Conservation (phyloP, 2,329 filamentous ascomycete genomes). For the Clonostachys rhizophaga region DNA sequence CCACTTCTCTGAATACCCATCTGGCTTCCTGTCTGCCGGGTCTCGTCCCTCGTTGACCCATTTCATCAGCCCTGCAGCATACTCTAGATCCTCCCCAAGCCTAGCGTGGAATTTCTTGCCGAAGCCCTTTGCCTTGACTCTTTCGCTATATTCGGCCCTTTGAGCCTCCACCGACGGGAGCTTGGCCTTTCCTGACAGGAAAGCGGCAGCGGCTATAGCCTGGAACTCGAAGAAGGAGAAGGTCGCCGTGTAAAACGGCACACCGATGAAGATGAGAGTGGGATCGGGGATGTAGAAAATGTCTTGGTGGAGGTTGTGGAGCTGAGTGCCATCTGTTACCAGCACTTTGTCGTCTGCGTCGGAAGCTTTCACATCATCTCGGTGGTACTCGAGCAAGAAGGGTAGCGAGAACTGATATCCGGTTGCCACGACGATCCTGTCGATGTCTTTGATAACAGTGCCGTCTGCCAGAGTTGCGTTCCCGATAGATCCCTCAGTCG, state of each 20-base stretch:
- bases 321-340: constrained; percentile 59
- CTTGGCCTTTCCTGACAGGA: constrained; percentile 14
- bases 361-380: constrained; percentile 13
- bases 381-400: constrained; percentile 50
- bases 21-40: too few relatives aligned
- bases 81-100: too few relatives aligned
- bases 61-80: too few relatives aligned
- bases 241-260: constrained; percentile 61
- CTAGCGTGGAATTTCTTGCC: constrained; percentile 12
- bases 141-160: constrained; percentile 9
- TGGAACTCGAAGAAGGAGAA: constrained; percentile 70
- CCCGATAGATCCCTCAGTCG: not conserved
- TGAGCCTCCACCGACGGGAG: not conserved
- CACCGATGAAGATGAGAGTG: constrained; percentile 57
- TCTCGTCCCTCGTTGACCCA: too few relatives aligned
- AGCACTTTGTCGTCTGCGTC: constrained; percentile 26
- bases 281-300: constrained; percentile 69
- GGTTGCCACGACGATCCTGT: constrained; percentile 60
- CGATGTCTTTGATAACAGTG: constrained; percentile 44
- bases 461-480: constrained; percentile 30
- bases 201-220: constrained; percentile 53
- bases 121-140: constrained; percentile 8
- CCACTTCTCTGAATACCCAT: too few relatives aligned
- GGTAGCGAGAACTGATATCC: constrained; percentile 66
- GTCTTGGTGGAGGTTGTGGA: constrained; percentile 66